Evolutionary conservation across 345 rosid species (phyloP).

Genomic region (Corymbia maculata): DNA sequence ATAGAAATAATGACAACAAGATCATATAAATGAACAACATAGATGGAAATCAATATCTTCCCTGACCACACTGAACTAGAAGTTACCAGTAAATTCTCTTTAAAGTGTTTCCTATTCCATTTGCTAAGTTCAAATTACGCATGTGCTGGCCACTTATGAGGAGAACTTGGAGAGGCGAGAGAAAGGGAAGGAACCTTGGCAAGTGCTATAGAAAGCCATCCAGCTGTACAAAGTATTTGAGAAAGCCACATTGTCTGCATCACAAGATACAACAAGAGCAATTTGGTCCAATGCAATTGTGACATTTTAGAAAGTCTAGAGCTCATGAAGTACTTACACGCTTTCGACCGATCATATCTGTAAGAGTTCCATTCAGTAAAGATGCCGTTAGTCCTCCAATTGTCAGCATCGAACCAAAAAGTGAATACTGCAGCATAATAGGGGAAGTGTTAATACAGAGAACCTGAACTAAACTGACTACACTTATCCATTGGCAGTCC

Average conservation of each 20-base stretch:
- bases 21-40: background rate
- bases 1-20: background rate
- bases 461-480: background rate
- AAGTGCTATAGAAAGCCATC: slow-evolving; percentile 9
- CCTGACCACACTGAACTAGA: background rate
- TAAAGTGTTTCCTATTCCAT: background rate
- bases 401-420: slow-evolving; percentile 16
- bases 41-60: background rate
- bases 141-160: background rate
- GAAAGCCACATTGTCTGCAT: slow-evolving; percentile 13
- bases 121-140: background rate
- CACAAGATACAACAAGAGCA: background rate
- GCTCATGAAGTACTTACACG: slow-evolving; percentile 1
- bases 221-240: background rate
- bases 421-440: slow-evolving; percentile 11
- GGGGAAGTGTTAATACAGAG: background rate
- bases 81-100: background rate
- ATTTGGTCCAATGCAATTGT: background rate
- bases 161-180: background rate
- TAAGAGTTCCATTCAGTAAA: slow-evolving; percentile 3
- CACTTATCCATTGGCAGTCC: background rate
- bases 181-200: slow-evolving; percentile 3
- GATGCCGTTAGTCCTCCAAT: slow-evolving; percentile 17
- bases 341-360: slow-evolving; percentile 13
- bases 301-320: background rate